Base-by-base conservation (phyloP, 331 rosid species). In the Malus hybrid region DNA sequence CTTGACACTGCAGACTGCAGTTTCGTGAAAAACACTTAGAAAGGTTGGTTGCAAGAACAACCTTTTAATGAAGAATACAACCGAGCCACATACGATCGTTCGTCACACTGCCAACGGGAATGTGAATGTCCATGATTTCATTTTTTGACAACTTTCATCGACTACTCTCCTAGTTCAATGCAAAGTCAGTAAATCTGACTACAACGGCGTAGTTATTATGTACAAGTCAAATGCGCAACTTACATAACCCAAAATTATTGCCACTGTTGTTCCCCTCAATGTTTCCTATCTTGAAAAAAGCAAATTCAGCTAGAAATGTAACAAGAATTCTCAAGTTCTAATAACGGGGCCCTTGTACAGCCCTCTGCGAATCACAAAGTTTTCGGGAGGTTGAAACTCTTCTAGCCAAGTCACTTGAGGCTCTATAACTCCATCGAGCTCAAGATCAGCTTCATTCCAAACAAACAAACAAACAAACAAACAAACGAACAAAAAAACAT, bases 351-450 rank as follows among this genome's bases (percentile, higher is more conserved):
- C 98, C 79, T 69, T 87, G 92, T 93, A 93, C 81, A 71, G 86
- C 86, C 93, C 98, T 88, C 97, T 88, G 83, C 88, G 85, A 70
- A 93, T 93, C 87, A 91, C 97, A 83, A 91, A 93, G 87, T 91
- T 86, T 70, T 93, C 96, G 10, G 98, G 91, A 66, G 90, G 98
- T 78, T 87, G 97, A 85, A 83, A 88, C 79, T 91, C 98, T 79
- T 93, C 97, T 84, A 93, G 82, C 98, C 98, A 91, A 18, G 88
- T 80, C 85, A 89, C 90, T 10, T 86, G 86, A 24, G 91, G 80
- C 44, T 70, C 76, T 18, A 80, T 62, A 76, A 65, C 89, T 77
- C 90, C 93, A 62, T 88, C 81, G 81, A 85, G 75, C 77, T 85
- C 70, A 69, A 85, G 75, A 39, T 82, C 79, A 77, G 77, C 97